Evolutionary conservation across 2,329 filamentous ascomycete species (phyloP).

Genomic region (Bipolaris bicolor): DNA sequence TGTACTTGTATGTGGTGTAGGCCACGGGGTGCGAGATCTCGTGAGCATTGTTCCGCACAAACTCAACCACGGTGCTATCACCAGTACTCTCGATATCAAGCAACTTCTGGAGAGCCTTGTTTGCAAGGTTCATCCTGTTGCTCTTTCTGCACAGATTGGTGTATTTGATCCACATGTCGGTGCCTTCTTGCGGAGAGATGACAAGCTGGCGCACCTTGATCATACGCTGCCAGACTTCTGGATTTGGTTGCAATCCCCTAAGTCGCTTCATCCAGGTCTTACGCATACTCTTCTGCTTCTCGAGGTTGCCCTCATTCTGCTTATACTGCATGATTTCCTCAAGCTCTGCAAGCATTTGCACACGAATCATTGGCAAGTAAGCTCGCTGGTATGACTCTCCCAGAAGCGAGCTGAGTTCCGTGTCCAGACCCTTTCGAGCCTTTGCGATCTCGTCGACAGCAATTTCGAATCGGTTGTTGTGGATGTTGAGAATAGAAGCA

Average conservation of each 20-base stretch:
- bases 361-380: constrained; percentile 95
- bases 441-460: constrained; percentile 88
- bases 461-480: constrained; percentile 94
- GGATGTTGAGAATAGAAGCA: constrained; percentile 90
- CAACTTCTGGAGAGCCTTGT: constrained; percentile 92
- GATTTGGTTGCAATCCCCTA: constrained; percentile 93
- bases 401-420: constrained; percentile 93
- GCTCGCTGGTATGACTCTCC: constrained; percentile 98
- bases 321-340: constrained; percentile 99
- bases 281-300: constrained; percentile 89
- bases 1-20: constrained; percentile 96
- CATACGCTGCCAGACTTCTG: constrained; percentile 99
- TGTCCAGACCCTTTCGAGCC: constrained; percentile 90
- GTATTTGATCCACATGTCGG: constrained; percentile 99
- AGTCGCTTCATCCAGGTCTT: constrained; percentile 95
- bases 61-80: constrained; percentile 41
- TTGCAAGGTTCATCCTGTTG: constrained; percentile 88
- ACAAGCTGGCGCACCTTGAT: constrained; percentile 92
- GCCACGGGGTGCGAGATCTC: constrained; percentile 77
- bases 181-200: constrained; percentile 88
- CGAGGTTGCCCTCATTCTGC: constrained; percentile 77
- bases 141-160: constrained; percentile 98
- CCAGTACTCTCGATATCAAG: constrained; percentile 57
- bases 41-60: constrained; percentile 45
- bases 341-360: constrained; percentile 98